Evolutionary conservation across 208 protist species (phyloP), one percentile per base, ranked within the genome.

Genomic region (Novymonas esmeraldas): DNA sequence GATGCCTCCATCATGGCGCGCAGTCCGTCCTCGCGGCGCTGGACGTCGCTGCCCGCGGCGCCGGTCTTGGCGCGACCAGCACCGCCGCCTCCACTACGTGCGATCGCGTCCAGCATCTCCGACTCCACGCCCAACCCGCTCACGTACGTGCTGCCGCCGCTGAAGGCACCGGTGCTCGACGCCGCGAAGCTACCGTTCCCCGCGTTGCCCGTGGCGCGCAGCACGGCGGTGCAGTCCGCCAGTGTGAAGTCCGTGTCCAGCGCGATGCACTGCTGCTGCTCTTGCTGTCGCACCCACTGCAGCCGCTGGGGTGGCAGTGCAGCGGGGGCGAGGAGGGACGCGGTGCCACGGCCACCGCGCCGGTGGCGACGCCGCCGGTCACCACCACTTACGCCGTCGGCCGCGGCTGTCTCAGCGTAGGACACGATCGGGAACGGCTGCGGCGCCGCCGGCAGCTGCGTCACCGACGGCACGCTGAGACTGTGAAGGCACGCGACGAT

Each of bases 271-370:
- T 66, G 60, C 55, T 76, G 59, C 31, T 62, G 41, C 59, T 61
- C 29, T 51, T 73, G 67, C 59, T 73, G 67, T 44, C 48, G 59
- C 18, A 31, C 59, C 59, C 58, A 73, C 67, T 73, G 31, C 34
- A 55, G 44, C 5, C 59, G 57, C 59, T 65, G 49, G 22, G 67
- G 67, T 24, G 24, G 41, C 0, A 59, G 29, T 0, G 48, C 36
- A n/a, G 48, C 57, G 24, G 34, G 36, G 13, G 33, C 42, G 9
- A 67, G 49, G 39, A 22, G 22, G 0, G 51, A 57, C 0, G 36
- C 38, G 16, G 16, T 16, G 16, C 36, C 10, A 31, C 31, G 6
- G 16, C 34, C 18, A 13, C 39, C 22, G 14, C 56, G 66, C 11
- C 44, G 31, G 6, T 6, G 26, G n/a, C n/a, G 22, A 7, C 22